Evolutionary conservation across 257 asterid genomes (phyloP).

Genomic region (Leonotis leonurus): DNA sequence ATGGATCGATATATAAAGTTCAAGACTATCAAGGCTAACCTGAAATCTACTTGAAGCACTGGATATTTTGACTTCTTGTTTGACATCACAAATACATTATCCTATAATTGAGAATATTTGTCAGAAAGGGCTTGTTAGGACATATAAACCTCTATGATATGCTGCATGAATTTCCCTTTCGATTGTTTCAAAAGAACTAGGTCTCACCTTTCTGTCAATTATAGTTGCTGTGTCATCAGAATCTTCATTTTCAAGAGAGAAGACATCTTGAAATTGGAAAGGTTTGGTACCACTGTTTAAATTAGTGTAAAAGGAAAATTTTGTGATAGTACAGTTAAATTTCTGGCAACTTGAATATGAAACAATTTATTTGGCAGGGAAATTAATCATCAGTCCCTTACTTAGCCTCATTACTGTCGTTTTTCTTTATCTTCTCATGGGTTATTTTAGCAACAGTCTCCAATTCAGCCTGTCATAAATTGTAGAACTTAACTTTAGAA

Average conservation of each 20-base stretch:
- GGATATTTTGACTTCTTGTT: slow-evolving; percentile 90
- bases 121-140: slow-evolving; percentile 9
- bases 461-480: slow-evolving; percentile 59
- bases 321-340: slow-evolving; percentile 1
- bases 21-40: slow-evolving; percentile 33
- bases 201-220: slow-evolving; percentile 65
- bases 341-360: slow-evolving; percentile 7
- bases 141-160: background rate
- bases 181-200: background rate
- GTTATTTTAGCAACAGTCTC: slow-evolving; percentile 89
- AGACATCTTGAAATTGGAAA: slow-evolving; percentile 74
- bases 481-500: slow-evolving; percentile 13
- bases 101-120: slow-evolving; percentile 37
- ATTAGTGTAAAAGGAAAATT: slow-evolving; percentile 10
- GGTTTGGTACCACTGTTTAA: slow-evolving; percentile 58
- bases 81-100: slow-evolving; percentile 87
- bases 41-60: slow-evolving; percentile 86
- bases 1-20: slow-evolving; percentile 2
- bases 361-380: background rate
- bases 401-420: slow-evolving; percentile 74
- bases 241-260: slow-evolving; percentile 66
- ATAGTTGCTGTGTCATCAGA: slow-evolving; percentile 65
- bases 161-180: background rate
- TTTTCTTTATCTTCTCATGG: slow-evolving; percentile 74
- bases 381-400: slow-evolving; percentile 29